These are phyloP conservation scores for Aspergillus funiculosus DNA, from an alignment of 495 filamentous ascomycete genomes.

Conservation along the genomic window DNA sequence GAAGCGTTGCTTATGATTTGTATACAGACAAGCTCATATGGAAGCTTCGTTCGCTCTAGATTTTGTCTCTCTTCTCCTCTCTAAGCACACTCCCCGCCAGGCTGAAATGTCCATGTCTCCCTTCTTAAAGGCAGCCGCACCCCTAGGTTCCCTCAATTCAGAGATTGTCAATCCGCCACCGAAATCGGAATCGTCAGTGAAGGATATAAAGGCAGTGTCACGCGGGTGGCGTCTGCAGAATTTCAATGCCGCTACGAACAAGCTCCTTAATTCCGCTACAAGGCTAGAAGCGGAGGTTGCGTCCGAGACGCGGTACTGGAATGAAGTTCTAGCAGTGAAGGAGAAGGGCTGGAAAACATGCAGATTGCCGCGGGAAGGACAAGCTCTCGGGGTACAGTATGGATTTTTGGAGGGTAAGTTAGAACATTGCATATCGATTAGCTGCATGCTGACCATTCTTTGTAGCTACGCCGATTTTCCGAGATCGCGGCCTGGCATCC, in stretches of 20 bases:
- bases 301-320: slow-evolving; percentile 82
- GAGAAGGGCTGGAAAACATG: slow-evolving; percentile 80
- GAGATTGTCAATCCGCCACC: slow-evolving; percentile 59
- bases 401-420: slow-evolving; percentile 70
- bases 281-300: slow-evolving; percentile 69
- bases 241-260: slow-evolving; percentile 66
- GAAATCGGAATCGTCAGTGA: slow-evolving; percentile 43
- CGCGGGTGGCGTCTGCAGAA: slow-evolving; percentile 77
- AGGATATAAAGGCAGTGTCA: slow-evolving; percentile 52
- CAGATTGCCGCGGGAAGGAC: slow-evolving; percentile 62
- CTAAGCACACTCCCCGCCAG: slow-evolving; percentile 64
- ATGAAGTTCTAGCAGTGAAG: slow-evolving; percentile 70
- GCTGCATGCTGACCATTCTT: slow-evolving; percentile 7
- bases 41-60: slow-evolving; percentile 67
- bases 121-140: slow-evolving; percentile 59
- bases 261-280: slow-evolving; percentile 63
- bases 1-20: slow-evolving; percentile 13
- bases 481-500: slow-evolving; percentile 68
- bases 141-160: slow-evolving; percentile 68
- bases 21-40: slow-evolving; percentile 59
- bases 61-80: slow-evolving; percentile 76
- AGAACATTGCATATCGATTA: neutral
- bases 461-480: slow-evolving; percentile 64
- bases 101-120: slow-evolving; percentile 64
- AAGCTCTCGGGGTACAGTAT: slow-evolving; percentile 77